Conservation (phyloP, 805 yeast genomes). For the Saturnispora ahearnii region DNA sequence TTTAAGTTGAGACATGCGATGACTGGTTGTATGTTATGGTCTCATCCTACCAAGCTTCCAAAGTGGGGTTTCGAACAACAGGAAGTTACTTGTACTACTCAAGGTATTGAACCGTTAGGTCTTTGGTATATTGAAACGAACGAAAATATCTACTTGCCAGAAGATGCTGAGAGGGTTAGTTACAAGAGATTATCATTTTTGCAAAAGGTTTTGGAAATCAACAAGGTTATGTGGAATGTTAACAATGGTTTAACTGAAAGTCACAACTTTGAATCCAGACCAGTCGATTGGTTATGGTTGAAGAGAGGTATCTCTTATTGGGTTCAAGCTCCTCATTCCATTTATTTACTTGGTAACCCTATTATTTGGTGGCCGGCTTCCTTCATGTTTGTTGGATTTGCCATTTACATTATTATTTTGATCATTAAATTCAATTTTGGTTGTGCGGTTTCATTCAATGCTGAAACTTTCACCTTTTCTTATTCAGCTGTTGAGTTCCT, state of each 20-base stretch:
- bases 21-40: conserved; percentile 69
- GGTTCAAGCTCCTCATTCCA: conserved; percentile 45
- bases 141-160: conserved; percentile 38
- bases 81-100: conserved; percentile 73
- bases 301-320: conserved; percentile 77
- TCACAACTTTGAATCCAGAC: conserved; percentile 65
- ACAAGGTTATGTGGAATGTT: conserved; percentile 67
- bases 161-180: conserved; percentile 39
- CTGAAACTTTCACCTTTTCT: conserved; percentile 55
- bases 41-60: conserved; percentile 69
- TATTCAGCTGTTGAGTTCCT: conserved; percentile 52
- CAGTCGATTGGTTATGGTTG: conserved; percentile 67
- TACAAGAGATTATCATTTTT: conserved; percentile 48
- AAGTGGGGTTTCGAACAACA: conserved; percentile 80
- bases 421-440: conserved; percentile 59
- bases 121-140: conserved; percentile 73
- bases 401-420: conserved; percentile 38
- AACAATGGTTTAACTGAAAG: conserved; percentile 60
- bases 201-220: conserved; percentile 56
- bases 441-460: conserved; percentile 33
- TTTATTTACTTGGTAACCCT: conserved; percentile 74
- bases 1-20: conserved; percentile 72
- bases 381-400: conserved; percentile 41
- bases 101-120: conserved; percentile 51
- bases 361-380: conserved; percentile 69